A percentile compares a stretch with the other conserved stretches of the same genome.
Evolutionary conservation across 2,329 filamentous ascomycete species (phyloP).

Genomic region (Cladosporium oxysporum): DNA sequence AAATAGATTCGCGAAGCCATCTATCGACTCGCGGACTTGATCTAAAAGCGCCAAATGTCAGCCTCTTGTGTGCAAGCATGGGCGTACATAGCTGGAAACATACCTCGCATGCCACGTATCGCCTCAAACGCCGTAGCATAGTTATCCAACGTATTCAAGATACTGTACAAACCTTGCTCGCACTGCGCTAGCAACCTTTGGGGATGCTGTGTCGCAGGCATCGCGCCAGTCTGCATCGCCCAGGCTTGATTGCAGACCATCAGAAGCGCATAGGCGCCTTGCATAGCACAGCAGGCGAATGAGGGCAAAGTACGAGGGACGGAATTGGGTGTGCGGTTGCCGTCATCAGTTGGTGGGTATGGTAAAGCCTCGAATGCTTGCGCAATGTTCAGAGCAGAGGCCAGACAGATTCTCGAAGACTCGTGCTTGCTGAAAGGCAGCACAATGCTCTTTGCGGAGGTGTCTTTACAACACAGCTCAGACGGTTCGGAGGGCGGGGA

Average conservation of each 20-base stretch:
- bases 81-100: background rate
- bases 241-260: constrained; percentile 40
- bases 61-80: background rate
- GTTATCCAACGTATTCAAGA: constrained; percentile 23
- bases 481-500: background rate
- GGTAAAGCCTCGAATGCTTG: constrained; percentile 50
- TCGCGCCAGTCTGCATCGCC: constrained; percentile 10
- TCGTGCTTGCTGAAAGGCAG: constrained; percentile 50
- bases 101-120: constrained; percentile 27
- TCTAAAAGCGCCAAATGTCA: background rate
- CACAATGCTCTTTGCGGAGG: background rate
- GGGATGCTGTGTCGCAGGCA: constrained; percentile 10
- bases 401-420: constrained; percentile 53
- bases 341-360: constrained; percentile 43
- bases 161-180: constrained; percentile 20
- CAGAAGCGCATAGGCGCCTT: constrained; percentile 49
- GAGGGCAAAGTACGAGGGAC: constrained; percentile 48
- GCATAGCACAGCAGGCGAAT: constrained; percentile 51
- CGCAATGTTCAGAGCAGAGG: constrained; percentile 52
- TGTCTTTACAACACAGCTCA: background rate
- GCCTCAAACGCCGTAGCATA: constrained; percentile 26
- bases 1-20: constrained; percentile 13
- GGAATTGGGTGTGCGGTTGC: background rate
- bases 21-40: constrained; percentile 15
- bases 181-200: constrained; percentile 16